Conservation (phyloP, 202 grass and related monocot species). For the Setaria viridis region DNA sequence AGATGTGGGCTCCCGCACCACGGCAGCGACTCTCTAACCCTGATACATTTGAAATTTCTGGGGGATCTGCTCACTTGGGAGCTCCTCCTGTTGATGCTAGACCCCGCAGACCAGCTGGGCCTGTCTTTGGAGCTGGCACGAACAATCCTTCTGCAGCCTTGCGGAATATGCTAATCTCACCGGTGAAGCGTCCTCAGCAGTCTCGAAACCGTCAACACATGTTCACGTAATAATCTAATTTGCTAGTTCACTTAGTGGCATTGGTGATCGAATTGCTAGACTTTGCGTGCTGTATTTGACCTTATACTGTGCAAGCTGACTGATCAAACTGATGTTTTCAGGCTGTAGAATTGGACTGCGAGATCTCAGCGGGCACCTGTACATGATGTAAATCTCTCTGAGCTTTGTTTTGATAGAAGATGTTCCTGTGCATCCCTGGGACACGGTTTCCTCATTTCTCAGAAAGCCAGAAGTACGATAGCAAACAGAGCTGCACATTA, state of each 20-base stretch:
- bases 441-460: not conserved
- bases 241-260: not conserved
- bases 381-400: constrained; percentile 9
- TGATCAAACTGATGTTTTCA: constrained; percentile 8
- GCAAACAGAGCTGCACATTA: not conserved
- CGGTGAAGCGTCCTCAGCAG: constrained; percentile 67
- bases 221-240: constrained; percentile 67
- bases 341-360: constrained; percentile 5
- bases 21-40: constrained; percentile 49
- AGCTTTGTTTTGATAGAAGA: not conserved
- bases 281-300: not conserved
- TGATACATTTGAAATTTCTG: constrained; percentile 63
- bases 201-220: constrained; percentile 55
- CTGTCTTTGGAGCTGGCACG: constrained; percentile 61
- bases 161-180: constrained; percentile 79
- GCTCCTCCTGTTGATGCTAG: constrained; percentile 57
- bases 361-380: not conserved
- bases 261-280: not conserved
- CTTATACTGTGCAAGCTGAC: not conserved
- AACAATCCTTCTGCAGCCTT: constrained; percentile 65
- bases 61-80: constrained; percentile 51
- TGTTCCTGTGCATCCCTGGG: not conserved
- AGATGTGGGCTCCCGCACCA: constrained; percentile 65
- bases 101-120: constrained; percentile 43
- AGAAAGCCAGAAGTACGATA: no score